Evolutionary conservation across 2,329 filamentous ascomycete species (phyloP), one percentile per base, ranked within the genome.

Genomic region (Sarocladium oryzae): DNA sequence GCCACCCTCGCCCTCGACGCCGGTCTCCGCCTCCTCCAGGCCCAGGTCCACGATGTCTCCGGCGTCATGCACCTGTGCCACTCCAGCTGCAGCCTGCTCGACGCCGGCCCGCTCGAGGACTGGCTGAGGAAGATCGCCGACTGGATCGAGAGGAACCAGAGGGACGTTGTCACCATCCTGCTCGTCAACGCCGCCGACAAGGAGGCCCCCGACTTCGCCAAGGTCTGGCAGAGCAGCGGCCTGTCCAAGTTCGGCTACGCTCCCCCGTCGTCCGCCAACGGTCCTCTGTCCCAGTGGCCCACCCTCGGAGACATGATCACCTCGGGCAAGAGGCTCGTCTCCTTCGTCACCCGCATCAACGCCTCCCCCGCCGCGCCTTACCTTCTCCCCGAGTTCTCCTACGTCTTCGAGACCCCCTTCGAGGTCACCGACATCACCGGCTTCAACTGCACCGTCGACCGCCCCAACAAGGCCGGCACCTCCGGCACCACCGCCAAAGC

Each of bases 121-220:
- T 91, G 86, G 85, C 72, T 91, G 24, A 60, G 62, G 2, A 68
- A 74, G 16, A 80, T 91, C 64, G 83, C 81, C 60, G 65, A 61
- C 13, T 91, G 88, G 87, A 76, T 91, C 71, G 79, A 84, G 61
- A 63, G 63, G 15, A 82, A 91, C 66, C 75, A 82, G 3, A 82
- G 85, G 69, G 87, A 91, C 53, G 86, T 91, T 16, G 81, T 91
- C 20, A 91, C 87, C 4, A 63, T 91, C 13, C 67, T 91, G 21
- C 71, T 89, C 37, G 86, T 89, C 59, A 89, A 89, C 70, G 79
- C 80, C 3, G 83, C 86, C 65, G 68, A 75, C 45, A 76, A 78
- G 20, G 64, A 73, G 1, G 76, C 79, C 6, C 64, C 75, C 0
- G 72, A 78, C 4, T 78, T 88, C 37, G 46, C 46, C 21, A 56